Conservation (phyloP, 768 basidiomycete species). For the Naematelia aurantialba region DNA sequence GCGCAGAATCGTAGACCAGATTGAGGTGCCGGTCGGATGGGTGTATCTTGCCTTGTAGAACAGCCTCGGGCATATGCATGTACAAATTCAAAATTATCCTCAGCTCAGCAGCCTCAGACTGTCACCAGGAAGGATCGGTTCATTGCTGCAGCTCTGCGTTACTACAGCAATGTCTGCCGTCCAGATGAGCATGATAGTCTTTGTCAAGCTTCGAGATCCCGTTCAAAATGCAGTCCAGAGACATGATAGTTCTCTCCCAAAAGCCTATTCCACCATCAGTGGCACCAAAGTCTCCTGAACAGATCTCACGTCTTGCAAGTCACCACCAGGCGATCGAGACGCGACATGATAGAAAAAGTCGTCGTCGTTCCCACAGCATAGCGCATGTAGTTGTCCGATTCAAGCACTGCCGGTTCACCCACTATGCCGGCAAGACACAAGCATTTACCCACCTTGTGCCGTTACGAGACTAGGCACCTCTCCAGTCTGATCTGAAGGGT, state of each 20-base stretch:
- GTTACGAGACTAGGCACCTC: conserved; percentile 69
- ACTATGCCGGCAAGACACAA: not conserved
- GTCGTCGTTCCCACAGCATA: conserved; percentile 53
- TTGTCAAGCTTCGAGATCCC: not conserved
- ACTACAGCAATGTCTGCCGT: too few relatives aligned
- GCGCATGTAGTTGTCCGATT: conserved; percentile 70
- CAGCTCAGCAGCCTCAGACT: too few relatives aligned
- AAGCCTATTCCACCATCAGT: conserved; percentile 48
- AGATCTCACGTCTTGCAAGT: conserved; percentile 64
- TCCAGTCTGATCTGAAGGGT: conserved; percentile 69
- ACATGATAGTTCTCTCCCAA: conserved; percentile 85
- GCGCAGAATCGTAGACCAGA: not conserved
- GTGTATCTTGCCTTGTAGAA: not conserved
- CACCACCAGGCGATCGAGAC: conserved; percentile 72
- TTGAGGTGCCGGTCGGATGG: not conserved
- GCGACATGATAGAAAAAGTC: conserved; percentile 57
- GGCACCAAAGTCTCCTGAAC: not conserved
- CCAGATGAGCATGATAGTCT: too few relatives aligned
- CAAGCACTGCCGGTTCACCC: conserved; percentile 54
- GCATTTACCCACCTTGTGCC: conserved; percentile 53
- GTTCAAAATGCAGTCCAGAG: conserved; percentile 22
- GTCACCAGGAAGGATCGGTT: too few relatives aligned
- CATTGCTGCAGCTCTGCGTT: too few relatives aligned
- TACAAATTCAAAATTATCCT: not conserved
- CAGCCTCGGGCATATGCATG: not conserved